Conservation (phyloP, 2,329 filamentous ascomycete species). For the Fusarium anthophilum region DNA sequence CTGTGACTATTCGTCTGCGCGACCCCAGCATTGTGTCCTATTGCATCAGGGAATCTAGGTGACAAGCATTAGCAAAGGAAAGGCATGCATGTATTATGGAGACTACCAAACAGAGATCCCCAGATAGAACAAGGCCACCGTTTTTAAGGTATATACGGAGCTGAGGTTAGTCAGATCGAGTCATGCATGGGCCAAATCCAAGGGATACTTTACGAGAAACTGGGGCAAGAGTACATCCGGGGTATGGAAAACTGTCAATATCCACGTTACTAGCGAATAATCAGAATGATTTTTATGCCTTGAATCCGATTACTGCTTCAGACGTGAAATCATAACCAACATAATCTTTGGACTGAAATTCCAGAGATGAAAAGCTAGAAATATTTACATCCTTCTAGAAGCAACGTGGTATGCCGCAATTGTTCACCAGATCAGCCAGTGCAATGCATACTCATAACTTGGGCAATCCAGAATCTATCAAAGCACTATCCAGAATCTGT, state of each 20-base stretch:
- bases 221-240: background rate
- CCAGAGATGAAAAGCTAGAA: background rate
- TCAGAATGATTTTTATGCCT: background rate
- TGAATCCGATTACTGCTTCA: background rate
- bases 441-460: background rate
- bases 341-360: background rate
- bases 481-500: background rate
- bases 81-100: background rate
- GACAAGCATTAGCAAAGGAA: background rate
- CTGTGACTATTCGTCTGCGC: background rate
- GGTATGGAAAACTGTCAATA: background rate
- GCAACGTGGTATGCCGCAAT: background rate
- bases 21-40: background rate
- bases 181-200: background rate
- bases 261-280: background rate
- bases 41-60: conserved; percentile 5
- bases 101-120: background rate
- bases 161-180: conserved; percentile 1
- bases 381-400: background rate
- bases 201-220: background rate
- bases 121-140: background rate
- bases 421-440: background rate
- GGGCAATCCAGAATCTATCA: background rate
- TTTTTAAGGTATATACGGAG: conserved; percentile 6
- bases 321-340: background rate